phyloP scores from a whole-genome alignment of 2,329 filamentous ascomycete genomes.

The Botrytis porri region DNA sequence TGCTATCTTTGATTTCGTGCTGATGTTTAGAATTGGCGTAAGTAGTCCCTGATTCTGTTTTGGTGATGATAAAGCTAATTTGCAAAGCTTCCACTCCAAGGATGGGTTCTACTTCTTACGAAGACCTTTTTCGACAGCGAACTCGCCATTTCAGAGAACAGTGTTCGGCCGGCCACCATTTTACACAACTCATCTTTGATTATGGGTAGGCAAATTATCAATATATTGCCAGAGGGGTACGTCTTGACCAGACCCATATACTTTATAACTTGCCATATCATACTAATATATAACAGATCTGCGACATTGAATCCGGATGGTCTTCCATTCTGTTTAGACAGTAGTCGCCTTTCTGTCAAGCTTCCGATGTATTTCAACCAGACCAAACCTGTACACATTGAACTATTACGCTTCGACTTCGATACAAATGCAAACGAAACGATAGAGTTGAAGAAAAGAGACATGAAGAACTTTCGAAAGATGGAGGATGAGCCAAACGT shows the following conservation, averaged over 20 bases:
- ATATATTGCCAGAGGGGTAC: conserved; percentile 90
- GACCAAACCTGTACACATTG: conserved; percentile 82
- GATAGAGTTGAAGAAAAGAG: conserved; percentile 69
- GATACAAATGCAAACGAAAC: conserved; percentile 77
- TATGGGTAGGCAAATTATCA: conserved; percentile 93
- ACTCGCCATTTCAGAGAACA: conserved; percentile 86
- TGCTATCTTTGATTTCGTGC: conserved; percentile 70
- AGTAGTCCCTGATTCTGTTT: conserved; percentile 35
- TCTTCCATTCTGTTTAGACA: conserved; percentile 76
- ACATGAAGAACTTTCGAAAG: conserved; percentile 67
- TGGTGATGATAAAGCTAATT: conserved; percentile 22
- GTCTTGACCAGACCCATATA: conserved; percentile 28
- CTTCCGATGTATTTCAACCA: conserved; percentile 93
- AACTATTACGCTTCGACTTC: conserved; percentile 83
- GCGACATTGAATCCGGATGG: conserved; percentile 82
- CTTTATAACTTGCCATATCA: not conserved
- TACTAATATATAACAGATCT: conserved; percentile 50
- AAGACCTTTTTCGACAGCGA: conserved; percentile 91
- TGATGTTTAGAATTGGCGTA: conserved; percentile 90
- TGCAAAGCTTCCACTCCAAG: conserved; percentile 64
- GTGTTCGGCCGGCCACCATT: conserved; percentile 83
- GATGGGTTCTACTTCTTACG: conserved; percentile 68
- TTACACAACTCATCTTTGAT: conserved; percentile 92
- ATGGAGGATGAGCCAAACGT: conserved; percentile 58
- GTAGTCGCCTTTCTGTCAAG: conserved; percentile 55